These are phyloP conservation scores for Bassia scoparia DNA, from an alignment of 148 eudicot genomes.

Conservation along the genomic window DNA sequence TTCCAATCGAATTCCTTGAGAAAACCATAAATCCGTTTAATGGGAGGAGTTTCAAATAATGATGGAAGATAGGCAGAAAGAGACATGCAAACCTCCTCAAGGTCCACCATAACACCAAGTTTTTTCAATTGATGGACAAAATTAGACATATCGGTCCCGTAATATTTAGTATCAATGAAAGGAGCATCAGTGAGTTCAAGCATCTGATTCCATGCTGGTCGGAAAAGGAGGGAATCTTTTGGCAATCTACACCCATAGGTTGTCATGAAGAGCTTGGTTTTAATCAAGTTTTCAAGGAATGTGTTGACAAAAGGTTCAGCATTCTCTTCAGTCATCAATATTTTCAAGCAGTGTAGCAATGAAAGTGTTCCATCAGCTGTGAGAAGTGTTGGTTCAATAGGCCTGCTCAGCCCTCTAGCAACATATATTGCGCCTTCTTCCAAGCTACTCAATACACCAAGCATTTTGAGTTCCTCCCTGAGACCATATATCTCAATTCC, in stretches of 20 bases:
- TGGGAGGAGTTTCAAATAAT: constrained; percentile 22
- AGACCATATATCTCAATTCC: constrained; percentile 29
- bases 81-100: constrained; percentile 18
- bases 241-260: constrained; percentile 25
- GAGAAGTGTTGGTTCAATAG: constrained; percentile 20
- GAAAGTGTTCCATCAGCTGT: constrained; percentile 27
- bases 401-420: constrained; percentile 20
- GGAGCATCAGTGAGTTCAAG: constrained; percentile 28
- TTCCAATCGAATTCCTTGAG: constrained; percentile 26
- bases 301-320: neutral
- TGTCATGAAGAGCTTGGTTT: constrained; percentile 19
- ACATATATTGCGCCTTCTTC: constrained; percentile 27
- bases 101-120: constrained; percentile 28
- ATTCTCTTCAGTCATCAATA: constrained; percentile 12
- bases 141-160: constrained; percentile 23
- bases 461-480: constrained; percentile 23
- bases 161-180: constrained; percentile 23
- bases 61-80: constrained; percentile 23
- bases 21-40: constrained; percentile 23
- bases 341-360: constrained; percentile 20
- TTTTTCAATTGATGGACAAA: constrained; percentile 10
- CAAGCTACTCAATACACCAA: constrained; percentile 28
- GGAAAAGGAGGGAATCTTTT: constrained; percentile 11
- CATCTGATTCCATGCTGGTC: constrained; percentile 14
- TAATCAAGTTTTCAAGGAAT: constrained; percentile 22